Percentiles rank a stretch among this genome's conserved stretches.
phyloP scores from a whole-genome alignment of 345 rosid genomes.

The Eucalyptus shirleyi region DNA sequence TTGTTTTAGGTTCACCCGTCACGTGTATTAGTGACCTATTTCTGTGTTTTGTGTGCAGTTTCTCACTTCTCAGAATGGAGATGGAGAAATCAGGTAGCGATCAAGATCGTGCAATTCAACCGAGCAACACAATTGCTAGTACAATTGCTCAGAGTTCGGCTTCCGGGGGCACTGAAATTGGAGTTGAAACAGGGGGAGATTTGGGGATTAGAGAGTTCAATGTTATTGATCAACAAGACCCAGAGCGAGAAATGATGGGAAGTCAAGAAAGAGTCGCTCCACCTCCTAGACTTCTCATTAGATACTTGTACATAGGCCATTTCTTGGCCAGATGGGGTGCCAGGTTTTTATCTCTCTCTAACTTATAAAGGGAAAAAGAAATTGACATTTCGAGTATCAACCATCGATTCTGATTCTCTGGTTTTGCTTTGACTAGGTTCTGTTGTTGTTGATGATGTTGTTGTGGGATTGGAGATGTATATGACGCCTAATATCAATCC shows the following conservation, averaged over 20 bases:
- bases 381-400: neutral
- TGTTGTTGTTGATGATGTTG: neutral
- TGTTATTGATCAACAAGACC: neutral
- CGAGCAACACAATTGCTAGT: neutral
- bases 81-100: neutral
- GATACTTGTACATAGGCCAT: conserved; percentile 42
- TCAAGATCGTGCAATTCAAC: neutral
- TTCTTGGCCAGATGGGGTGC: conserved; percentile 92
- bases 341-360: conserved; percentile 21
- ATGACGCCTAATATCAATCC: neutral
- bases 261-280: neutral
- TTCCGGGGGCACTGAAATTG: neutral
- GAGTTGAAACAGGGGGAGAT: neutral
- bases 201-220: neutral
- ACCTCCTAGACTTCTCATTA: conserved; percentile 3
- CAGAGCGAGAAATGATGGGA: neutral
- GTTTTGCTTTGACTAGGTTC: neutral
- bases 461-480: neutral
- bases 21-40: neutral
- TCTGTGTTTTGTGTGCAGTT: neutral
- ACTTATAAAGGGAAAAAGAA: neutral
- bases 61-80: neutral
- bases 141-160: neutral
- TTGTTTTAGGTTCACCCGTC: neutral
- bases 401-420: neutral